Conservation (phyloP, 345 rosid species). For the Pistacia vera region DNA sequence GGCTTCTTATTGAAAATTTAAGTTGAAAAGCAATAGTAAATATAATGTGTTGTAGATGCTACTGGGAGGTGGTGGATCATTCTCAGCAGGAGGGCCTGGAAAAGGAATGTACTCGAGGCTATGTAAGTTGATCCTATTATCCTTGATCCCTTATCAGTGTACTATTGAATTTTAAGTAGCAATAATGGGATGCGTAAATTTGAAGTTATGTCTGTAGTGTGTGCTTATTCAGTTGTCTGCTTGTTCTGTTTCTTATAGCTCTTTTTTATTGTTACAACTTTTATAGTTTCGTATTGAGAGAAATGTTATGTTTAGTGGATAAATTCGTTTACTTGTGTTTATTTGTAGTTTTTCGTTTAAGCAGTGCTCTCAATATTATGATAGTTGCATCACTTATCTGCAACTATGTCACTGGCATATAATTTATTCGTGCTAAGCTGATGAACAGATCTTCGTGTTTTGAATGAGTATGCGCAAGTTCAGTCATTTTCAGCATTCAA, state of each 20-base stretch:
- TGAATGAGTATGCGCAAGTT: constrained; percentile 71
- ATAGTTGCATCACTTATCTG: constrained; percentile 1
- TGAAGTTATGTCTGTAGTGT: not conserved
- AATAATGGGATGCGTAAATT: not conserved
- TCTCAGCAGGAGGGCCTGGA: constrained; percentile 98
- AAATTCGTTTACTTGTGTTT: not conserved
- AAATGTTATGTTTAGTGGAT: no score
- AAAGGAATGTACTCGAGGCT: constrained; percentile 96
- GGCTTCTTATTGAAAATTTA: not conserved
- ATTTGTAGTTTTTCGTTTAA: constrained; percentile 1
- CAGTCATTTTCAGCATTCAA: constrained; percentile 84
- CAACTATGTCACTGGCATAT: not conserved
- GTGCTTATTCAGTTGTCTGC: no score
- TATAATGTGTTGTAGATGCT: constrained; percentile 62
- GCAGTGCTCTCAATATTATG: not conserved
- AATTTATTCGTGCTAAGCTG: not conserved
- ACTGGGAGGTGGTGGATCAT: constrained; percentile 98
- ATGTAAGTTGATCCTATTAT: constrained; percentile 56
- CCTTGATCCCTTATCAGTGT: not conserved
- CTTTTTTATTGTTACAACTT: no score
- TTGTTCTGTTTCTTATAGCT: no score
- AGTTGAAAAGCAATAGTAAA: constrained; percentile 5
- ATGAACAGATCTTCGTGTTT: constrained; percentile 69
- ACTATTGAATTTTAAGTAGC: not conserved
- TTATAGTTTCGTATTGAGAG: no score